These are phyloP conservation scores for Podosphaera xanthii DNA, from an alignment of 2,329 filamentous ascomycete species.

Conservation along the genomic window DNA sequence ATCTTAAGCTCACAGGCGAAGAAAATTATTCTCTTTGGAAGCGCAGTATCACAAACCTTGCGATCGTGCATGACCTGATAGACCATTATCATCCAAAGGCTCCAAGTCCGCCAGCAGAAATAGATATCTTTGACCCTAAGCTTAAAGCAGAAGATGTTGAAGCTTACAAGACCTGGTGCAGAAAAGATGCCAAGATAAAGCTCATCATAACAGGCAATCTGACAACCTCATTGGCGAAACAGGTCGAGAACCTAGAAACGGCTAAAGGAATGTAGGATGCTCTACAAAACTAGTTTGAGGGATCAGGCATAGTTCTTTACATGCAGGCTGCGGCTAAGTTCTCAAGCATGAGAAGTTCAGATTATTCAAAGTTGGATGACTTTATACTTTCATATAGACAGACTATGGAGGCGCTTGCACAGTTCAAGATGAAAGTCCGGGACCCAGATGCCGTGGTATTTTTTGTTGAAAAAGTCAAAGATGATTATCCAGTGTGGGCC, in stretches of 20 bases:
- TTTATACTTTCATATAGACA: background rate
- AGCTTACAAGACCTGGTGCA: too few species aligned
- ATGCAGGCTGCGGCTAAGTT: background rate
- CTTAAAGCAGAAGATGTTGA: background rate
- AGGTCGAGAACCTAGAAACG: background rate
- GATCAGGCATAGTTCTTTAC: background rate
- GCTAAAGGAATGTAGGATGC: background rate
- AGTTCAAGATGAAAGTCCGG: too few species aligned
- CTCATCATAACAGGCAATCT: background rate
- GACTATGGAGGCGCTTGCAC: background rate
- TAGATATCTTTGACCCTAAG: background rate
- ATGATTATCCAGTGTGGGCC: background rate
- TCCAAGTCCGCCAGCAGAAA: background rate
- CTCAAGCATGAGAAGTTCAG: background rate
- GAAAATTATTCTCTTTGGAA: background rate
- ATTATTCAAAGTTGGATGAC: background rate
- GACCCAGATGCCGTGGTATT: too few species aligned
- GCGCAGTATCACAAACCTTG: background rate
- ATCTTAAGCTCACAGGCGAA: background rate
- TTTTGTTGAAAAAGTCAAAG: too few species aligned
- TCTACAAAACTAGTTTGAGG: background rate
- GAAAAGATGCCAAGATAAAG: background rate
- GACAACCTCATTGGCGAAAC: background rate
- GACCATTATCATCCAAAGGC: background rate
- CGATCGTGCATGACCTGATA: too few species aligned